Base-by-base conservation (phyloP, 176 grass and related monocot species). In the Ensete ventricosum region DNA sequence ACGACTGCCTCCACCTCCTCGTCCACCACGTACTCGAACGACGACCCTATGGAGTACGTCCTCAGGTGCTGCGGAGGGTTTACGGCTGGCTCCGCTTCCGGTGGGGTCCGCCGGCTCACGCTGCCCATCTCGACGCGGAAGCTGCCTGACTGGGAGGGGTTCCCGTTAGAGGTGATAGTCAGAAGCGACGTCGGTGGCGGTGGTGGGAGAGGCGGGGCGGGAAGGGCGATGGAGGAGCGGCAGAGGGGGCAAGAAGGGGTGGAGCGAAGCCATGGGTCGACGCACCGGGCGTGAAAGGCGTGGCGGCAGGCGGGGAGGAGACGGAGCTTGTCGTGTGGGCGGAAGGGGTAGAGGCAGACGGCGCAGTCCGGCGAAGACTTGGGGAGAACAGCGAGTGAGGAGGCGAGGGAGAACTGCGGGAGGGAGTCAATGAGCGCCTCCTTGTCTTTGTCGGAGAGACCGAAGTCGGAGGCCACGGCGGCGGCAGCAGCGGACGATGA, bases 251-350 rank as follows among this genome's bases (percentile, higher is more conserved):
- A 97, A 0, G 90, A 93, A 60, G 88, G 81, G 13, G 88, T 93
- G 79, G 88, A 92, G 78, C 93, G 90, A 70, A 93, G 81, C 93
- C 93, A 97, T 11, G 93, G 86, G 77, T 96, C 93, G 64, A 96
- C 82, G 85, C 93, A 96, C 55, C 78, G 71, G 14, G 89, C 81
- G 64, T 96, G 93, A 84, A 96, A 96, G 51, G 89, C 93, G 75
- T 96, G 93, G 9, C 87, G 85, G 76, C 93, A 96, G 52, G 87
- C 89, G 9, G 93, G 93, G 63, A 97, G 82, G 65, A 97, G 88
- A 9, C 93, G 93, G 79, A 97, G 90, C 75, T 97, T 90, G 1
- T 85, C 87, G 53, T 87, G 84, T 10, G 89, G 93, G 1, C 74
- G 23, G 77, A 97, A 97, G 11, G 93, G 83, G 23, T 83, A 90